These are phyloP conservation scores for Eryngium alpinum DNA, from an alignment of 140 eudicot species.

Conservation along the genomic window DNA sequence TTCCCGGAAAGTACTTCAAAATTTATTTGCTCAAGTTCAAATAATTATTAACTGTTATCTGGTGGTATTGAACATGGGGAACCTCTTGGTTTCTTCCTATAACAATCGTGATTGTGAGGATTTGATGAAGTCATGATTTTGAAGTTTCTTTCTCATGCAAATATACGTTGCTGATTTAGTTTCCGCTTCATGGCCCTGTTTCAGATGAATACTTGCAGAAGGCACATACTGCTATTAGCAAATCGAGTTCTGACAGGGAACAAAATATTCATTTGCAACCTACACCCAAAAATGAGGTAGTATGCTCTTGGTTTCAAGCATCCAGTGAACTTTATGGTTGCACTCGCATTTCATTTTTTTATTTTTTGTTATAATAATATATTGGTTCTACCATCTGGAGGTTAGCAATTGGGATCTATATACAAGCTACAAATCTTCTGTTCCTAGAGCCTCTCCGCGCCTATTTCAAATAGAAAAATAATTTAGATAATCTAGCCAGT, in stretches of 20 bases:
- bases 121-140: neutral
- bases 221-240: constrained; percentile 28
- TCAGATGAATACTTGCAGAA: constrained; percentile 24
- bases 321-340: neutral
- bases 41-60: neutral
- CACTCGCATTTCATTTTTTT: neutral
- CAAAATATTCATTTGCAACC: constrained; percentile 21
- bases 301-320: neutral
- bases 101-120: neutral
- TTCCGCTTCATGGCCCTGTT: constrained; percentile 18
- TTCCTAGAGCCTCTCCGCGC: neutral
- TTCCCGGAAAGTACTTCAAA: neutral
- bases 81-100: neutral
- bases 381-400: neutral
- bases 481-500: neutral
- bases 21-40: neutral
- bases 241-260: constrained; percentile 22
- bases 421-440: neutral
- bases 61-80: neutral
- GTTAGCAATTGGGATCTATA: constrained; percentile 2
- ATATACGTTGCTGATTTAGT: neutral
- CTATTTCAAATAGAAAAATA: neutral
- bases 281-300: constrained; percentile 32
- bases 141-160: neutral
- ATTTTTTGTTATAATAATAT: constrained; percentile 16